Conservation (phyloP, 164 flowering plant genomes). For the Chloranthus sessilifolius region DNA sequence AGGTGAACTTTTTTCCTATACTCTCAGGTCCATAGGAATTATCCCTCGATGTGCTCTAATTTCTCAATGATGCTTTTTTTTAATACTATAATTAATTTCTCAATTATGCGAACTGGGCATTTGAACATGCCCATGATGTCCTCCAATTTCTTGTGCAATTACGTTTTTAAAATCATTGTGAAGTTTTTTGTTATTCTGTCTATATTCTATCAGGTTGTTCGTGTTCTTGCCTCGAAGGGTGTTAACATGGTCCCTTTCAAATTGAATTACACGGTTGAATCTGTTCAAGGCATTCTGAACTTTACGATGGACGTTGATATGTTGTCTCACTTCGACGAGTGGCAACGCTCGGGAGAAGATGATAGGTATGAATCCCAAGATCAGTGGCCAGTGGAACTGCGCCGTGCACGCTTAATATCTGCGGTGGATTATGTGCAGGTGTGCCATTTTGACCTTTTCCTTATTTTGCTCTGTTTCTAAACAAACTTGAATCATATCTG, state of each 20-base stretch:
- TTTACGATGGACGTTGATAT: constrained; percentile 93
- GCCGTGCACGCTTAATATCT: constrained; percentile 72
- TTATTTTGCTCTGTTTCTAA: not conserved
- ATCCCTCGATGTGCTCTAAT: too few species aligned
- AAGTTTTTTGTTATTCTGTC: too few species aligned
- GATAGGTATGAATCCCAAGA: constrained; percentile 87
- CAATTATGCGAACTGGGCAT: too few species aligned
- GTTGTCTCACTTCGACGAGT: constrained; percentile 87
- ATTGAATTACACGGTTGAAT: constrained; percentile 63
- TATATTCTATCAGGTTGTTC: constrained; percentile 65
- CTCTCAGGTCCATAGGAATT: too few species aligned
- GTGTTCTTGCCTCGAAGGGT: constrained; percentile 69
- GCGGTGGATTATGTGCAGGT: constrained; percentile 96
- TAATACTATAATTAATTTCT: too few species aligned
- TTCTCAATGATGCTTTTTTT: constrained; percentile 1
- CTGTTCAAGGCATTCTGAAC: constrained; percentile 80
- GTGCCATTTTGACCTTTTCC: not conserved
- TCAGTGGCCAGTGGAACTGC: constrained; percentile 85
- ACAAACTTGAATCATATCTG: too few species aligned
- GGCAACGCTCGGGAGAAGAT: constrained; percentile 74
- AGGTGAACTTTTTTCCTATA: too few species aligned
- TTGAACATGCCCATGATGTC: too few species aligned
- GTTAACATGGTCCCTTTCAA: constrained; percentile 77
- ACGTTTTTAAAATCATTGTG: too few species aligned
- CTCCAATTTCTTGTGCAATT: too few species aligned